These are phyloP conservation scores for Platanthera zijinensis DNA, from an alignment of 106 monocot genomes.

Conservation along the genomic window DNA sequence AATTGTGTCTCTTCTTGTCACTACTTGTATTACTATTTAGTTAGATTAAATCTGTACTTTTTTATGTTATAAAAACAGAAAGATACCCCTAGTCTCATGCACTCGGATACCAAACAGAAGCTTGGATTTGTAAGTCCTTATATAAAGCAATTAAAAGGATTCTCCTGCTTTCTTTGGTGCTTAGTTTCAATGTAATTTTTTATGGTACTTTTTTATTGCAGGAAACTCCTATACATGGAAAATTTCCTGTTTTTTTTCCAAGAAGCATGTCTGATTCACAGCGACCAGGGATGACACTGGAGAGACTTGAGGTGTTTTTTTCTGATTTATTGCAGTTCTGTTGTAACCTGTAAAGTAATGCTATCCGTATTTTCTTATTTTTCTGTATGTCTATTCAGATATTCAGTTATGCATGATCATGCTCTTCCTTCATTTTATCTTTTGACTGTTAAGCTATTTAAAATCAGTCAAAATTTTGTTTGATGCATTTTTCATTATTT, in stretches of 20 bases:
- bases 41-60: not conserved
- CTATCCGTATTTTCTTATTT: not conserved
- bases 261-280: slow-evolving; percentile 43
- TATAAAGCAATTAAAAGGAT: not conserved
- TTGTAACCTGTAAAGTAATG: not conserved
- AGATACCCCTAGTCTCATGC: slow-evolving; percentile 26
- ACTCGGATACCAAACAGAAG: slow-evolving; percentile 26
- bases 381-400: not conserved
- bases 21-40: not conserved
- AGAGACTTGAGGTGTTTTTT: slow-evolving; percentile 59
- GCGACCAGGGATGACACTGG: slow-evolving; percentile 43
- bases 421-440: not conserved
- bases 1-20: not conserved
- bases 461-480: not conserved
- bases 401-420: not conserved
- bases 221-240: slow-evolving; percentile 73
- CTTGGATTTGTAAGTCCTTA: slow-evolving; percentile 50
- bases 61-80: slow-evolving; percentile 36
- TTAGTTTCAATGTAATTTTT: not conserved
- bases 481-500: not conserved
- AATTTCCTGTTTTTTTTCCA: slow-evolving; percentile 33
- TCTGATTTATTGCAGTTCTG: not conserved
- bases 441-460: not conserved
- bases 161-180: not conserved
- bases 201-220: slow-evolving; percentile 11